Base-by-base conservation (phyloP, 106 monocot species). In the Dactylorhiza incarnata region DNA sequence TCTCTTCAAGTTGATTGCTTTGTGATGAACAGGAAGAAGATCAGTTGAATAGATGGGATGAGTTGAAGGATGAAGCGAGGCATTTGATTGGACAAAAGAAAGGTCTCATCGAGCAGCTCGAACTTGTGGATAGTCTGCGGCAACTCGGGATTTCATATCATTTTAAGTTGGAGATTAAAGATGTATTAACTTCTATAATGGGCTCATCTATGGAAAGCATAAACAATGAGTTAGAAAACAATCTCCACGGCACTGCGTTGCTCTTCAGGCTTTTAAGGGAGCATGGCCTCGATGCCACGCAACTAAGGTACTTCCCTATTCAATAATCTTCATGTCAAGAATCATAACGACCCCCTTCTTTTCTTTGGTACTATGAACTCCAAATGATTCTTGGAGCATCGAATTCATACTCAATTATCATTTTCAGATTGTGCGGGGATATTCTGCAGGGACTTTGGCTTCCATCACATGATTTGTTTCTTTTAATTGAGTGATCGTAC, bases 131-230 rank as follows among this genome's bases (percentile, higher is more conserved):
- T 47, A 17, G 4, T 1, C 22, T 84, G 0, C 20, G 53, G 0
- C 77, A 74, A 23, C 84, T 84, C n/a, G 84, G 81, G 9, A 58
- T 84, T 14, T 77, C 67, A 4, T 84, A 81, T 68, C 84, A 69
- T 55, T 74, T 81, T 44, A 45, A 78, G 13, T 13, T 49, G 26
- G 84, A 84, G 70, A 81, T 84, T 23, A 74, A 74, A 11, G 43
- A 69, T 51, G 68, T 43, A 0, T 16, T 84, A n/a, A 29, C 6
- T 13, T 11, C 45, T 7, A 63, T 77, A 7, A 49, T 78, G 4
- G 9, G 3, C 24, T 77, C 72, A 20, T 49, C 24, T 13, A 11
- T 55, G 7, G 54, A 52, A 20, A 22, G 23, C 7, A 49, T 73
- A 37, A 45, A 8, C 6, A 26, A 53, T 45, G n/a, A 24, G 5